A percentile compares a stretch with the other conserved stretches of the same genome.
These are phyloP conservation scores for Sporothrix luriei DNA, from an alignment of 2,329 filamentous ascomycete species.

Conservation along the genomic window DNA sequence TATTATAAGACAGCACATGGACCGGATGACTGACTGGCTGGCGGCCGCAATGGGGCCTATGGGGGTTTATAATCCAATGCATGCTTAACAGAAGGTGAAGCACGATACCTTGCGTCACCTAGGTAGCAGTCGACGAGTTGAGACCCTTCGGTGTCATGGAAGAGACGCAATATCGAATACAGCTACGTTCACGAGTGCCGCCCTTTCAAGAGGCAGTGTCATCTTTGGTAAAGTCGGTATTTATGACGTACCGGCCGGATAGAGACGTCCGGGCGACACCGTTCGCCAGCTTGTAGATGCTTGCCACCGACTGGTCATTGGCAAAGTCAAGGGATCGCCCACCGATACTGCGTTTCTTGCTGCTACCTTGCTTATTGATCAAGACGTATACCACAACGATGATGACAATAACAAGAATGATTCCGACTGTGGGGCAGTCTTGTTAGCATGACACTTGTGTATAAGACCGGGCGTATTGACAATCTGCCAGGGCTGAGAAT, in stretches of 20 bases:
- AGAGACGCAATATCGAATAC: not conserved
- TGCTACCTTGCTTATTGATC: slow-evolving; percentile 44
- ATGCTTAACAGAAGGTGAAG: not conserved
- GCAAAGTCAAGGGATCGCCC: slow-evolving; percentile 38
- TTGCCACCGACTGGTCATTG: slow-evolving; percentile 34
- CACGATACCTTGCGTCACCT: not conserved
- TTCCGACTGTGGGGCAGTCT: slow-evolving; percentile 47
- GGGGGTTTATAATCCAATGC: no score
- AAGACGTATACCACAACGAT: slow-evolving; percentile 55
- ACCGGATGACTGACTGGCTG: not conserved
- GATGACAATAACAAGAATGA: slow-evolving; percentile 57
- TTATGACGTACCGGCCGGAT: slow-evolving; percentile 31
- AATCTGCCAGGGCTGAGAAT: not conserved
- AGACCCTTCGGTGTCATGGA: not conserved
- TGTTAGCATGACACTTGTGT: slow-evolving; percentile 28
- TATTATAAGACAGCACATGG: no score
- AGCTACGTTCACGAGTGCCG: not conserved
- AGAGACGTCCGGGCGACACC: slow-evolving; percentile 34
- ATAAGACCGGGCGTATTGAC: not conserved
- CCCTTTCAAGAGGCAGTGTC: not conserved
- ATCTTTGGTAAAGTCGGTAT: slow-evolving; percentile 34
- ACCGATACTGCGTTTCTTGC: slow-evolving; percentile 40
- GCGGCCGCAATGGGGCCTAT: no score
- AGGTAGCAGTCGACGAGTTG: not conserved
- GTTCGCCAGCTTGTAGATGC: slow-evolving; percentile 37